Evolutionary conservation across 2,329 filamentous ascomycete genomes (phyloP), one percentile per base, ranked within the genome.

Genomic region (Fusarium sp.): DNA sequence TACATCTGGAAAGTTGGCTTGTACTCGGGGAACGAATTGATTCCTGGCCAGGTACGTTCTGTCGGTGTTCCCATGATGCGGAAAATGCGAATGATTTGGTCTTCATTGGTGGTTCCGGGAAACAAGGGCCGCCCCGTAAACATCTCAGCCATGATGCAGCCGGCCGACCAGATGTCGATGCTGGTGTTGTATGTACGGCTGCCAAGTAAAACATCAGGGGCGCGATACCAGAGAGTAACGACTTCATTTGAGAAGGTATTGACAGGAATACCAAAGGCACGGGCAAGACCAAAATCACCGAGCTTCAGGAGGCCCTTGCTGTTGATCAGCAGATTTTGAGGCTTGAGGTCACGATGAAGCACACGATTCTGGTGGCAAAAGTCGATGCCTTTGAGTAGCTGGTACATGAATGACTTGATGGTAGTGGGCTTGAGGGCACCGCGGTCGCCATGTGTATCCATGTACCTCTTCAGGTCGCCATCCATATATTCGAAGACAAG

Each of bases 131-230:
- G 89, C 6, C 96, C 96, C 0, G 95, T 98, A 81, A 97, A 98
- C 94, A 99, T 98, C 82, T 99, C 96, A 12, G 96, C 96, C 96
- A 99, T 98, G 85, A 99, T 99, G 81, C 96, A 99, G 60, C 96
- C 96, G 9, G 96, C 96, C 9, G 94, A 97, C 96, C 96, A 99
- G 79, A 99, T 98, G 77, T 99, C 96, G 80, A 99, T 98, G 82
- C 94, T 97, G n/a, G 96, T 99, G 82, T 97, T 99, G 84, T 99
- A 99, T 24, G 96, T 98, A 71, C 96, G 87, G 76, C 92, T 96
- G 55, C 96, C 96, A 47, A 99, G 88, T 54, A 99, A 87, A 48
- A 99, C 96, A 76, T 99, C 96, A 1, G 96, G 96, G 1, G 96
- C 96, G 45, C 96, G 92, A 80, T 99, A 99, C 95, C 95, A 98